Percentiles rank a stretch among this genome's conserved stretches.
Conservation (phyloP, 2,329 filamentous ascomycete species). For the Seiridium cupressi region DNA sequence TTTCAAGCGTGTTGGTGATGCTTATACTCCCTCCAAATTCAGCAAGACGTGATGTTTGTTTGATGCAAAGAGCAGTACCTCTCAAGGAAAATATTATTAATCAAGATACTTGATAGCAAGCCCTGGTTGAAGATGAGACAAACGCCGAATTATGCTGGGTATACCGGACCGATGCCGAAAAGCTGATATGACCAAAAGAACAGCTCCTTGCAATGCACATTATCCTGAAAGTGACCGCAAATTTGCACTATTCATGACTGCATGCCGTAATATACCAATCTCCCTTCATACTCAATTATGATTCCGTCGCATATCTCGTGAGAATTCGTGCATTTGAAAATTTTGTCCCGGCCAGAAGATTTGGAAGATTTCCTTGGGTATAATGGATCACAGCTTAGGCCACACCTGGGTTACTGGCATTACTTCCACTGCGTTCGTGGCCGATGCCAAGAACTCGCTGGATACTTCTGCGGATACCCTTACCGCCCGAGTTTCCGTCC, state of each 20-base stretch:
- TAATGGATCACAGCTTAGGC: too few species aligned
- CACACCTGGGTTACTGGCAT: slow-evolving; percentile 7
- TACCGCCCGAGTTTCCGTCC: slow-evolving; percentile 11
- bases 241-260: neutral
- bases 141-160: slow-evolving; percentile 1
- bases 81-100: neutral
- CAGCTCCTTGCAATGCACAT: neutral
- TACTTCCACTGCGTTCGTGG: slow-evolving; percentile 20
- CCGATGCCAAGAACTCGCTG: slow-evolving; percentile 33
- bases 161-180: neutral
- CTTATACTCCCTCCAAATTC: neutral
- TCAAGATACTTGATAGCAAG: neutral
- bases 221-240: neutral
- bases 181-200: neutral
- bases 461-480: slow-evolving; percentile 30
- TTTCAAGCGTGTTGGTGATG: too few species aligned
- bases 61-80: neutral
- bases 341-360: neutral
- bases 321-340: neutral
- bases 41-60: neutral
- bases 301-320: neutral
- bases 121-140: neutral
- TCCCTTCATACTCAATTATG: neutral
- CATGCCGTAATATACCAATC: neutral
- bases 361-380: too few species aligned